phyloP scores from a whole-genome alignment of 305 asterid genomes.

The Nicotiana rustica region DNA sequence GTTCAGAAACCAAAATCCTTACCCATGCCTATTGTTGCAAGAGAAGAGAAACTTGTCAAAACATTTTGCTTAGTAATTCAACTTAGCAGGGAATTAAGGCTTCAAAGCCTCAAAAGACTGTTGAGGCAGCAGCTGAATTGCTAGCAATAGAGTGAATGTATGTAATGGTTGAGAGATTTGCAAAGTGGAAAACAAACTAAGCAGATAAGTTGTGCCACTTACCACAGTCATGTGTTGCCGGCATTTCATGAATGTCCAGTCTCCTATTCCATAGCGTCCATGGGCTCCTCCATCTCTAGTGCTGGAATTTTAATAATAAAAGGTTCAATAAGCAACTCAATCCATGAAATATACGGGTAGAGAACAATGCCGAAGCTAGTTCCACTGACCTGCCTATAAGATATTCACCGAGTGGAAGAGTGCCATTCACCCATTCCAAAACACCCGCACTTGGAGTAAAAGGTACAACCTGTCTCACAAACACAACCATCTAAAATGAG shows the following conservation, averaged over 20 bases:
- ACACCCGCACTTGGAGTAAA: slow-evolving; percentile 99
- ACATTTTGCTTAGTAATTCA: background rate
- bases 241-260: slow-evolving; percentile 88
- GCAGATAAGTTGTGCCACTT: slow-evolving; percentile 47
- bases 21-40: background rate
- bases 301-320: slow-evolving; percentile 53
- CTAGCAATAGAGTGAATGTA: slow-evolving; percentile 5
- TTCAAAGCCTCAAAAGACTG: slow-evolving; percentile 2
- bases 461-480: slow-evolving; percentile 82
- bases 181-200: slow-evolving; percentile 36
- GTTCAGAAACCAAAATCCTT: background rate
- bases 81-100: background rate
- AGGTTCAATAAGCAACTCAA: slow-evolving; percentile 40
- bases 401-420: slow-evolving; percentile 95
- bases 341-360: slow-evolving; percentile 34
- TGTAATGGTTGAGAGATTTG: slow-evolving; percentile 11
- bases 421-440: slow-evolving; percentile 98
- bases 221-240: slow-evolving; percentile 84
- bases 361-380: slow-evolving; percentile 38
- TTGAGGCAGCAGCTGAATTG: background rate
- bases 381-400: slow-evolving; percentile 84
- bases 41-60: slow-evolving; percentile 30
- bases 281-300: slow-evolving; percentile 97
- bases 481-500: slow-evolving; percentile 26
- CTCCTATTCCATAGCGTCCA: slow-evolving; percentile 93